Evolutionary conservation across 2,329 filamentous ascomycete species (phyloP).

Genomic region (Exophiala bonariae): DNA sequence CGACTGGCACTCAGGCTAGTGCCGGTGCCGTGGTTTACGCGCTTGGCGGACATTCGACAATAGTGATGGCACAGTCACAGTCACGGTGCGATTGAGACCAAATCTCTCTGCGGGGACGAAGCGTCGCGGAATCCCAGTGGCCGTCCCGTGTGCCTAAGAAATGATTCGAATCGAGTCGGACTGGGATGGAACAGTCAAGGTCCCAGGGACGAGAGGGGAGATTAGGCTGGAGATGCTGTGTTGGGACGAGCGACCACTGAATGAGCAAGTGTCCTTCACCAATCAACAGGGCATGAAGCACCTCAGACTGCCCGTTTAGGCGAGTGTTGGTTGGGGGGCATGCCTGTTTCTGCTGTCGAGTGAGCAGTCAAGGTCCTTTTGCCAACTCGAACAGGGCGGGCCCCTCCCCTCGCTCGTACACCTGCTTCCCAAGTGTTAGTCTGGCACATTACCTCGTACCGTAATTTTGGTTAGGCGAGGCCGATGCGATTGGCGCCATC

Average conservation of each 20-base stretch:
- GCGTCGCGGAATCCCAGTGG: too few relatives aligned
- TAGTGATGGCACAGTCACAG: too few relatives aligned
- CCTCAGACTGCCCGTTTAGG: slow-evolving; percentile 13
- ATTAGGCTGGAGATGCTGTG: slow-evolving; percentile 24
- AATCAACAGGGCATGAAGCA: background rate
- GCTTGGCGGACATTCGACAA: too few relatives aligned
- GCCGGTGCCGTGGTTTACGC: too few relatives aligned
- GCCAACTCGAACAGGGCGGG: background rate
- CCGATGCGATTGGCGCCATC: slow-evolving; percentile 26
- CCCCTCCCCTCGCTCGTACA: too few relatives aligned
- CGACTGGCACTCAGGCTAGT: too few relatives aligned
- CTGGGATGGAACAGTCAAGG: background rate
- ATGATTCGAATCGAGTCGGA: background rate
- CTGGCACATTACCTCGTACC: slow-evolving; percentile 12
- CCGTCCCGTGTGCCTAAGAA: too few relatives aligned
- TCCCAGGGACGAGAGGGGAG: slow-evolving; percentile 5
- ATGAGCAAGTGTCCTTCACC: slow-evolving; percentile 1
- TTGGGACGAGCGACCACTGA: slow-evolving; percentile 14
- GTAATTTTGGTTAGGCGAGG: slow-evolving; percentile 18
- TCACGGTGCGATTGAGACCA: too few relatives aligned
- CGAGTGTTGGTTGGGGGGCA: background rate
- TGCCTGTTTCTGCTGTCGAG: background rate
- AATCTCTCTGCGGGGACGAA: too few relatives aligned
- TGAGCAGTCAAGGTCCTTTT: slow-evolving; percentile 6
- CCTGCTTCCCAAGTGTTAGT: background rate